Conservation (phyloP, 2,329 filamentous ascomycete genomes). For the Daldinia sp. region DNA sequence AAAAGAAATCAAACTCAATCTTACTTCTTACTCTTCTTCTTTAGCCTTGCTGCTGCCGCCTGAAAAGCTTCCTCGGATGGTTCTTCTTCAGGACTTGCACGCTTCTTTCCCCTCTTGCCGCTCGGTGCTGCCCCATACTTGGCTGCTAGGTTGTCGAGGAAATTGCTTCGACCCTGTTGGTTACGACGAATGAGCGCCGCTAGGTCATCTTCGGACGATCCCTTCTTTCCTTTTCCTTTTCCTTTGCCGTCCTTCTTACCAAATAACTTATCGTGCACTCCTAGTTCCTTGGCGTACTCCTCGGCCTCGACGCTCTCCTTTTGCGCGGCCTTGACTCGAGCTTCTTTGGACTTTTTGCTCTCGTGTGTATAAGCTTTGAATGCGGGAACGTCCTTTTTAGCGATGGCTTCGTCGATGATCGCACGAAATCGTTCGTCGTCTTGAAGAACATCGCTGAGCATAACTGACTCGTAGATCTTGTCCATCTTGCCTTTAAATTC, state of each 20-base stretch:
- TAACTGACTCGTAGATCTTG: conserved; percentile 79
- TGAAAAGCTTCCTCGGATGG: conserved; percentile 69
- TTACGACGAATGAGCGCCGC: conserved; percentile 78
- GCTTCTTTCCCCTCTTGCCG: conserved; percentile 62
- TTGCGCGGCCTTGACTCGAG: conserved; percentile 67
- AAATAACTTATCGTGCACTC: conserved; percentile 75
- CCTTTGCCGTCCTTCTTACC: conserved; percentile 58
- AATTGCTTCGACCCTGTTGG: conserved; percentile 69
- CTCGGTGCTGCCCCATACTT: conserved; percentile 70
- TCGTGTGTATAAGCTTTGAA: conserved; percentile 78
- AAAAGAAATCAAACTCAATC: conserved; percentile 6
- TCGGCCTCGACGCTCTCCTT: conserved; percentile 77
- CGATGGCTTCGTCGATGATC: conserved; percentile 85
- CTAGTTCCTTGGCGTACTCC: conserved; percentile 77
- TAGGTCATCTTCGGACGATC: conserved; percentile 61
- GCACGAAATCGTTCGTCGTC: conserved; percentile 86
- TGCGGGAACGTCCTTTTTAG: conserved; percentile 68
- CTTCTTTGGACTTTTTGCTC: conserved; percentile 68
- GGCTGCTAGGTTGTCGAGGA: conserved; percentile 77
- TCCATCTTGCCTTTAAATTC: conserved; percentile 78
- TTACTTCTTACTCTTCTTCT: conserved; percentile 43
- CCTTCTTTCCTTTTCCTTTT: conserved; percentile 52
- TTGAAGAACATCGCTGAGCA: conserved; percentile 82
- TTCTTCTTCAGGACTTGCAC: conserved; percentile 66
- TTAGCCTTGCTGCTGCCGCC: conserved; percentile 61